Percentiles rank a stretch among this genome's conserved stretches.
phyloP scores from a whole-genome alignment of 176 grass and related monocot species.

The Poa pratensis region DNA sequence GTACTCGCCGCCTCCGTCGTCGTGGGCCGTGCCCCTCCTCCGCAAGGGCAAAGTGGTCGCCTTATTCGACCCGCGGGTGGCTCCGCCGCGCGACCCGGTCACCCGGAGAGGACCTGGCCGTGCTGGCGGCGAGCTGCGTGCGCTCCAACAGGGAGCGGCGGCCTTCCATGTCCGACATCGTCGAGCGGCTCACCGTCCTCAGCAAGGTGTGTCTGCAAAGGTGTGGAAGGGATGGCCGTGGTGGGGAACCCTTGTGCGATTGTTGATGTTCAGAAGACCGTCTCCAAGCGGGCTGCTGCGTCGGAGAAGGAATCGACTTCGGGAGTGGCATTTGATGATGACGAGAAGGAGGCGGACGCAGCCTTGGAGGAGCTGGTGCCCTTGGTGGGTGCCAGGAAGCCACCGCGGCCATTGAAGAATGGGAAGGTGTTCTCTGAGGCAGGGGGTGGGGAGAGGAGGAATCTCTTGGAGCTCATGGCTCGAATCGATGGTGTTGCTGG shows the following conservation, averaged over 20 bases:
- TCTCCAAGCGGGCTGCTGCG: constrained; percentile 56
- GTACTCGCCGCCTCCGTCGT: constrained; percentile 92
- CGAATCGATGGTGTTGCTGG: constrained; percentile 56
- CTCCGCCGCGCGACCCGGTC: constrained; percentile 60
- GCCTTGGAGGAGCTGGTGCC: constrained; percentile 52
- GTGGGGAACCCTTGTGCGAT: constrained; percentile 90
- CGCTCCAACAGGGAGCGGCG: constrained; percentile 76
- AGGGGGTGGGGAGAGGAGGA: constrained; percentile 58
- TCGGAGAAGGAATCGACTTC: constrained; percentile 45
- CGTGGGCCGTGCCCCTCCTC: constrained; percentile 87
- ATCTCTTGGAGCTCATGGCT: constrained; percentile 94
- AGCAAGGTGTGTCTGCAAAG: constrained; percentile 66
- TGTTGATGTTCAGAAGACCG: constrained; percentile 77
- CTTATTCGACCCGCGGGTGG: constrained; percentile 78
- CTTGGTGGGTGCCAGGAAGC: constrained; percentile 55
- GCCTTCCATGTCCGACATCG: constrained; percentile 84
- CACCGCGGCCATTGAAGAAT: constrained; percentile 53
- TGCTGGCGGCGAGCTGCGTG: constrained; percentile 81
- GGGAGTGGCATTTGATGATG: constrained; percentile 53
- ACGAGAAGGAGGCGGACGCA: constrained; percentile 46
- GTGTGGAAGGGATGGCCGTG: constrained; percentile 81
- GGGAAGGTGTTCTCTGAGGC: constrained; percentile 62
- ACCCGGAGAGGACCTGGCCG: constrained; percentile 69
- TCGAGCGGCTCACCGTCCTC: constrained; percentile 61
- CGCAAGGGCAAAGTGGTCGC: constrained; percentile 74